Evolutionary conservation across 179 eudicot genomes (phyloP).

Genomic region (Drosera spatulata): DNA sequence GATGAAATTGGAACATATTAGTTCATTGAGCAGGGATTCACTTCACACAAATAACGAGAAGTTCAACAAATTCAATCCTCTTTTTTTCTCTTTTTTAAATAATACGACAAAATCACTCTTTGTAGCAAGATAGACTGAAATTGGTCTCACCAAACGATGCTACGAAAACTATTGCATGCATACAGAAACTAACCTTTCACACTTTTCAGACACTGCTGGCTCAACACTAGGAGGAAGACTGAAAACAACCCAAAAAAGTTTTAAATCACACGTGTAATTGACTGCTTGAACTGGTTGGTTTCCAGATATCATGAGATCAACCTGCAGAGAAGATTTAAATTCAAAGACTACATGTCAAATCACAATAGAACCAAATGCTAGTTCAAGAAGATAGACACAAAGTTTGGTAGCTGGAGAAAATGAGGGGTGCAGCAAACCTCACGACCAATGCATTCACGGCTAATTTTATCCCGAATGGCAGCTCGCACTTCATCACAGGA

Average conservation of each 20-base stretch:
- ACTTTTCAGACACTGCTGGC: conserved; percentile 33
- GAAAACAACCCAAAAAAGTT: conserved; percentile 69
- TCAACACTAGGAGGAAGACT: conserved; percentile 53
- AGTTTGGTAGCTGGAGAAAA: not conserved
- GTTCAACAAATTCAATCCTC: too few species aligned
- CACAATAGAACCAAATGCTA: too few species aligned
- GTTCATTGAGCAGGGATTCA: too few species aligned
- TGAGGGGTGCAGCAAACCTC: conserved; percentile 39
- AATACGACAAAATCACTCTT: too few species aligned
- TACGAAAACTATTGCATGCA: not conserved
- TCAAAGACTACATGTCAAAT: too few species aligned
- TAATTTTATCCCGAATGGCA: conserved; percentile 83
- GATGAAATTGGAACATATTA: too few species aligned
- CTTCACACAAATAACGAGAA: too few species aligned
- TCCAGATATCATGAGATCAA: conserved; percentile 91
- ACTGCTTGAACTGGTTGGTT: conserved; percentile 73
- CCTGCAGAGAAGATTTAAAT: conserved; percentile 28
- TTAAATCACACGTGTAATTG: conserved; percentile 44
- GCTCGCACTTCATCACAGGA: conserved; percentile 66
- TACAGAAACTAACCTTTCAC: conserved; percentile 39
- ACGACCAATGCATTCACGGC: conserved; percentile 94
- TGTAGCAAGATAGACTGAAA: too few species aligned
- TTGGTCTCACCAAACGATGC: too few species aligned
- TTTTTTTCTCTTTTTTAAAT: too few species aligned
- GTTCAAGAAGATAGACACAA: too few species aligned